Evolutionary conservation across 305 asterid genomes (phyloP).

Genomic region (Rubia peregrina): DNA sequence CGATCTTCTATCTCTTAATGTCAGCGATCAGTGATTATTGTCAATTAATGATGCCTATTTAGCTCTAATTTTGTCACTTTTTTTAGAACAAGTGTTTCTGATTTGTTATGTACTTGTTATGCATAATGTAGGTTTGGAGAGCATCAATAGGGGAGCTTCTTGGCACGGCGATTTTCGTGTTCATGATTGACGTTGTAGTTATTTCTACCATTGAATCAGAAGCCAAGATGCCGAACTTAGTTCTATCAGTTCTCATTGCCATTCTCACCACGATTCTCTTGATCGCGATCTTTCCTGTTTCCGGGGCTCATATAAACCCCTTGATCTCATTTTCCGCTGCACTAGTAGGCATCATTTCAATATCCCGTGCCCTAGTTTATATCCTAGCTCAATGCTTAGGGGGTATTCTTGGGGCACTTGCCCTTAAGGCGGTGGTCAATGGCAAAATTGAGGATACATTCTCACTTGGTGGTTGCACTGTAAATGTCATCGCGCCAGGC

Average conservation of each 20-base stretch:
- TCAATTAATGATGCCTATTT: too few species aligned
- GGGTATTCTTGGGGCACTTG: constrained; percentile 52
- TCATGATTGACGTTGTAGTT: constrained; percentile 18
- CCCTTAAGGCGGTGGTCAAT: constrained; percentile 50
- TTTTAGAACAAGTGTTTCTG: not conserved
- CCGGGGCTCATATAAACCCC: constrained; percentile 79
- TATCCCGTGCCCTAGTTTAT: constrained; percentile 50
- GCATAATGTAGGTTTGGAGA: constrained; percentile 45
- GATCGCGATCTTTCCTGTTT: constrained; percentile 25
- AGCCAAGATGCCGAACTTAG: constrained; percentile 48
- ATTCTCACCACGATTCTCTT: constrained; percentile 27
- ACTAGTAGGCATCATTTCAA: constrained; percentile 57
- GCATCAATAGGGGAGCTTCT: constrained; percentile 66
- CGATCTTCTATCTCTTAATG: constrained; percentile 10
- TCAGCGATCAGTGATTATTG: not conserved
- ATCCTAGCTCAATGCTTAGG: constrained; percentile 54
- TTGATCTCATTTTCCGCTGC: constrained; percentile 70
- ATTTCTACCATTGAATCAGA: constrained; percentile 9
- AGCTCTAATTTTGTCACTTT: not conserved
- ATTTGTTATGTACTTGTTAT: not conserved
- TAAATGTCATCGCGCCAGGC: constrained; percentile 41
- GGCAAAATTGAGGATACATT: constrained; percentile 24
- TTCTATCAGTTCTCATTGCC: constrained; percentile 43
- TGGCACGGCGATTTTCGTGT: constrained; percentile 57
- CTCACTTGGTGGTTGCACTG: constrained; percentile 66